Evolutionary conservation across 2,329 filamentous ascomycete genomes (phyloP).

Genomic region (Leptosphaerulina australis): DNA sequence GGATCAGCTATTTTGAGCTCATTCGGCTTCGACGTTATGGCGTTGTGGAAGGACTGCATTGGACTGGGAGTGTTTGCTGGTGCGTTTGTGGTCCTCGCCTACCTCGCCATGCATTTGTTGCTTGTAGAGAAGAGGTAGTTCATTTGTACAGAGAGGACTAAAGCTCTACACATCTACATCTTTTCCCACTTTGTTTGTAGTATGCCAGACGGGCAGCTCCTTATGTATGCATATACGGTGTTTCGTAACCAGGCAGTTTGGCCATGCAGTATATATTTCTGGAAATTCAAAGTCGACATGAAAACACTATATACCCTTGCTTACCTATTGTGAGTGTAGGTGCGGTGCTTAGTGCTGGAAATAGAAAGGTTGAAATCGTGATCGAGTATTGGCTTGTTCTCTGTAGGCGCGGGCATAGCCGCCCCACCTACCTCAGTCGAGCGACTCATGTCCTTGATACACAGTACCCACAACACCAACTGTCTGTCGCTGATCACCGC

Average conservation of each 20-base stretch:
- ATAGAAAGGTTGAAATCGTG: neutral
- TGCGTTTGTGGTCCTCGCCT: slow-evolving; percentile 85
- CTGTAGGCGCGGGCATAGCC: neutral
- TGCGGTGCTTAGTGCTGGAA: slow-evolving; percentile 1
- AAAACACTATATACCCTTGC: neutral
- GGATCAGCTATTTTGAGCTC: slow-evolving; percentile 92
- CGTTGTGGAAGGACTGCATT: slow-evolving; percentile 82
- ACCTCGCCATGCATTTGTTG: slow-evolving; percentile 89
- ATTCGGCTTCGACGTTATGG: slow-evolving; percentile 90
- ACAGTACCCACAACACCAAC: slow-evolving; percentile 10
- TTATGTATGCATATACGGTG: slow-evolving; percentile 12
- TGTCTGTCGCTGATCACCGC: slow-evolving; percentile 12
- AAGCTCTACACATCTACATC: slow-evolving; percentile 6
- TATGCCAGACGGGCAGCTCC: neutral
- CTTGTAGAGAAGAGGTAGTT: slow-evolving; percentile 82
- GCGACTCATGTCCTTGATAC: slow-evolving; percentile 5
- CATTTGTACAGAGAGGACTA: neutral
- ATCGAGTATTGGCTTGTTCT: neutral
- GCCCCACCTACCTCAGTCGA: slow-evolving; percentile 1
- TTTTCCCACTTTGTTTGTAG: neutral
- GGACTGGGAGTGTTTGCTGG: slow-evolving; percentile 82
- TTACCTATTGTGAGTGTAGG: neutral
- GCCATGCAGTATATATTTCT: neutral
- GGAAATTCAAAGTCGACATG: neutral
- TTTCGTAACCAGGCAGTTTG: neutral